Evolutionary conservation across 805 yeast genomes (phyloP), one percentile per base, ranked within the genome.

Genomic region (Saccharomycopsis sp.): DNA sequence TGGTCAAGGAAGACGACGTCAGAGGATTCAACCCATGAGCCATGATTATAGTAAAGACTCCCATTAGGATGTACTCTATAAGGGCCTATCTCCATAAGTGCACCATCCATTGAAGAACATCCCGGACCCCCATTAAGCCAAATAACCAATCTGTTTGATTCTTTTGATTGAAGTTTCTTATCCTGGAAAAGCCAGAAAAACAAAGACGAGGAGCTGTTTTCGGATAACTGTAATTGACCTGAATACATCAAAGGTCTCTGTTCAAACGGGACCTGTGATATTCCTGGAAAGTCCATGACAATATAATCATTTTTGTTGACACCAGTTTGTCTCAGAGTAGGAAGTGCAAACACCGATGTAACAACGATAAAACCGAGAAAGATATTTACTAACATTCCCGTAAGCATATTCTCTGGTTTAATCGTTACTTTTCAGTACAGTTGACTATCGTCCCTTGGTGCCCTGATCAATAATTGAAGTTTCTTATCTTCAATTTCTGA

Each of bases 51-150:
- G n/a, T 85, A 74, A 57, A 74, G 65, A 7, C 29, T 34, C 24
- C 63, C 68, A 7, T 75, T 65, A 1, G 66, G 63, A 60, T 70
- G 68, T 37, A 85, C 71, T 51, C 91, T 72, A 54, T 84, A 77
- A 1, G 94, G 94, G 0, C 95, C 94, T 4, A 84, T 71, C 66
- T 88, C 95, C 81, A 88, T 79, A 60, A 87, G 67, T 1, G 89
- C 89, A 8, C 94, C 95, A 68, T 88, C 94, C 86, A 87, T 79
- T 1, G 91, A 86, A 5, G 91, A 85, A 69, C 95, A 87, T 0
- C 95, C 95, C 0, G 95, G 95, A 0, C 95, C 95, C 15, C 95
- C 95, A 68, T 88, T 88, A 24, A 87, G 74, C 95, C 95, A 87
- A 58, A 87, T 77, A 15, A 81, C 75, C 23, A 82, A 73, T 60